Conservation (phyloP, 495 filamentous ascomycete species). For the Penicillium atrosanguineum region DNA sequence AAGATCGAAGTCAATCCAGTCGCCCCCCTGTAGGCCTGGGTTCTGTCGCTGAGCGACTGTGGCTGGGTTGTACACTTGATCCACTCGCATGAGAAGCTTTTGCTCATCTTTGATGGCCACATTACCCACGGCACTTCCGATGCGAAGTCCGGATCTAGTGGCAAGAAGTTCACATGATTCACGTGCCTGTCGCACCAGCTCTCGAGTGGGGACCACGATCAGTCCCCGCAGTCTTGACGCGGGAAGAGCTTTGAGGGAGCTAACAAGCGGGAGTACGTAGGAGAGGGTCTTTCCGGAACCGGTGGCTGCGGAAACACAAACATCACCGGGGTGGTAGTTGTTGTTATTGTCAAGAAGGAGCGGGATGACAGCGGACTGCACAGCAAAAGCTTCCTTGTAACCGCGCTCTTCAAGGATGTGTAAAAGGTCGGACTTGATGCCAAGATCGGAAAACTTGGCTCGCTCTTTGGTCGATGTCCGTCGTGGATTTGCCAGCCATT, state of each 20-base stretch:
- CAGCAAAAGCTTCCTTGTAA: constrained; percentile 74
- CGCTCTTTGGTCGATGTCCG: constrained; percentile 56
- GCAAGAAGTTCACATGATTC: constrained; percentile 68
- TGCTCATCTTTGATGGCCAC: constrained; percentile 76
- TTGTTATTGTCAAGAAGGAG: constrained; percentile 62
- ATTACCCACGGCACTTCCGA: constrained; percentile 80
- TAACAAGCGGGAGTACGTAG: constrained; percentile 82
- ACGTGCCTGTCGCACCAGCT: constrained; percentile 80
- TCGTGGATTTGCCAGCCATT: constrained; percentile 75
- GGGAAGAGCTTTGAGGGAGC: constrained; percentile 59
- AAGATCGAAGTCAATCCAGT: constrained; percentile 48
- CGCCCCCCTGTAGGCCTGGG: constrained; percentile 36
- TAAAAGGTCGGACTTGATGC: constrained; percentile 52
- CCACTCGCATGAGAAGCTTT: constrained; percentile 56
- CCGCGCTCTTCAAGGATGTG: constrained; percentile 62
- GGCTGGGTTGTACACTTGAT: constrained; percentile 59
- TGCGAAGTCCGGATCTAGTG: constrained; percentile 60
- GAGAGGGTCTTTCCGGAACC: constrained; percentile 93
- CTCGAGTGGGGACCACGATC: constrained; percentile 85
- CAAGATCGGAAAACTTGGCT: constrained; percentile 60
- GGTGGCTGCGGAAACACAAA: constrained; percentile 85
- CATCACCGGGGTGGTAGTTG: constrained; percentile 62
- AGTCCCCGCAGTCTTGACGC: constrained; percentile 67
- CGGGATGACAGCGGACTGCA: constrained; percentile 79
- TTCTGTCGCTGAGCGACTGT: constrained; percentile 45